These are phyloP conservation scores for Tagetes erecta DNA, from an alignment of 129 eudicot species.

Conservation along the genomic window DNA sequence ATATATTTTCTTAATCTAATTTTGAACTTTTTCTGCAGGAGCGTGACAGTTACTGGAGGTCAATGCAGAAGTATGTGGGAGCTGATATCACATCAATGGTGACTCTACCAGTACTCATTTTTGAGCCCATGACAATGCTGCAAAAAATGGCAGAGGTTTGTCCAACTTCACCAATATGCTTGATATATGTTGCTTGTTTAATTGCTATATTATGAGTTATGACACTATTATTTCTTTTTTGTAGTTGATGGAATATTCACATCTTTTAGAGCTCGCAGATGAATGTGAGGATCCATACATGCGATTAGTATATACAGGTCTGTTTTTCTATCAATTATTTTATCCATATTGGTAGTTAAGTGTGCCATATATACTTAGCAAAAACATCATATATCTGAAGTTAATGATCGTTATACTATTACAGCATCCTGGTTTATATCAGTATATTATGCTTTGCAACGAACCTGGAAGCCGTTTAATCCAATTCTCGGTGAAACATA, in stretches of 20 bases:
- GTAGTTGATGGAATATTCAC: conserved; percentile 90
- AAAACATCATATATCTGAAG: conserved; percentile 5
- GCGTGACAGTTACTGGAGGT: conserved; percentile 91
- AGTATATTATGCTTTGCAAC: conserved; percentile 71
- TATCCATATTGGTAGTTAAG: conserved; percentile 4
- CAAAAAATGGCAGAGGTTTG: conserved; percentile 98
- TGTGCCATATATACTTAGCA: conserved; percentile 2
- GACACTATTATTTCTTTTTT: background rate
- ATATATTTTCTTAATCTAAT: background rate
- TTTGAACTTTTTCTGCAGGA: conserved; percentile 48
- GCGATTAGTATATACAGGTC: conserved; percentile 83
- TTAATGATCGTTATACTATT: conserved; percentile 18
- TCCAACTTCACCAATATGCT: conserved; percentile 29
- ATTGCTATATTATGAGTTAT: background rate
- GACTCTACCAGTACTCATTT: conserved; percentile 89
- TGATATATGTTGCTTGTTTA: conserved; percentile 9
- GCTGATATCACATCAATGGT: conserved; percentile 95
- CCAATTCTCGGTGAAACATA: conserved; percentile 98
- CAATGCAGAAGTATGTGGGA: conserved; percentile 93
- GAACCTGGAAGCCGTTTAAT: conserved; percentile 96
- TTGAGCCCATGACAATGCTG: conserved; percentile 97
- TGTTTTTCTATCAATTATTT: background rate
- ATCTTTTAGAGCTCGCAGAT: conserved; percentile 78
- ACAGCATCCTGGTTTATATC: conserved; percentile 88
- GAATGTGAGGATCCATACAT: conserved; percentile 87